Base-by-base conservation (phyloP, 495 filamentous ascomycete genomes). In the Aspergillus bertholletiae region DNA sequence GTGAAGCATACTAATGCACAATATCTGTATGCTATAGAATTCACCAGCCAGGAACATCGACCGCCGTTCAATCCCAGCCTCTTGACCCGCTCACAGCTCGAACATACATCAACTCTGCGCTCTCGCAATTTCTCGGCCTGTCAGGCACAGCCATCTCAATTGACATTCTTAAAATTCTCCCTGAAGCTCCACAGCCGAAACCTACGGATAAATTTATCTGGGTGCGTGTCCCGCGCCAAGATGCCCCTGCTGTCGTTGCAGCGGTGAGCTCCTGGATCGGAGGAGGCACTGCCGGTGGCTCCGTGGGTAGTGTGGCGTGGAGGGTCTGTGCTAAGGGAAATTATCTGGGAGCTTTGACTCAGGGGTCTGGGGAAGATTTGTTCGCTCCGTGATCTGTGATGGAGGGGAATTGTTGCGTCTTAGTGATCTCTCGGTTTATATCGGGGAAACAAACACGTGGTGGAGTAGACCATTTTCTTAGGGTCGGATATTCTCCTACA, bases 71-170 rank as follows among this genome's bases (percentile, higher is more conserved):
- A 52, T 54, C 51, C 26, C 54, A 65, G 15, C 67, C 79, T 30
- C 72, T 93, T 30, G 92, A 97, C 71, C 74, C 79, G 26, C 77
- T 96, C 30, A 92, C 89, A 44, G 81, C 83, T 28, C 86, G 85
- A 34, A 80, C 86, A 1, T 83, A 90, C 61, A 84, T 94, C 47
- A 85, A 82, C 20, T 69, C 86, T 26, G 87, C 91, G 0, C 74
- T 96, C 1, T 80, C 78, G 8, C 88, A 92, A 62, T 96, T 89
- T 71, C 83, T 96, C 18, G 93, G 93, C 8, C 61, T 87, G 27
- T 82, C 83, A 2, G 93, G 93, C 28, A 76, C 87, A 5, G 82
- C 86, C 1, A 90, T 96, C 20, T 74, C 87, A 0, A 70, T 96
- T 55, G 93, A 97, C 61, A 86, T 96, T 28, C 75, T 97, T 7